Conservation (phyloP, 2,329 filamentous ascomycete species). For the Arthrobotrys pseudoclavata region DNA sequence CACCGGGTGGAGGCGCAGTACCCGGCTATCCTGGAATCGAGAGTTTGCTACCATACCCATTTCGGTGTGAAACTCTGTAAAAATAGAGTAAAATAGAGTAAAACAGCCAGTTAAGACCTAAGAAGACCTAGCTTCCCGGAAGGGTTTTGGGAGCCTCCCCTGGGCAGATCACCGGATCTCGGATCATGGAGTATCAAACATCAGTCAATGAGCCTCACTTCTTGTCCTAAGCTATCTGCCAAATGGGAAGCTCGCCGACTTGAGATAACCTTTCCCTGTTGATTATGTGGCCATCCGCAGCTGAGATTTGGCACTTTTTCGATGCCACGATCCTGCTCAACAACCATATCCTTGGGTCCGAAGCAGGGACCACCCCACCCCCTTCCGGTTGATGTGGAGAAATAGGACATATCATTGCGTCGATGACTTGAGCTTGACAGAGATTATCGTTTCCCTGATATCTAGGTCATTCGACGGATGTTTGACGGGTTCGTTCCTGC, state of each 20-base stretch:
- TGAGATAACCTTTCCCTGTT: background rate
- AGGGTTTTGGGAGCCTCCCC: slow-evolving; percentile 17
- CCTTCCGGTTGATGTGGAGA: background rate
- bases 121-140: slow-evolving; percentile 16
- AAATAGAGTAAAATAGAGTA: slow-evolving; percentile 59
- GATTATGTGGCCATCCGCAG: slow-evolving; percentile 30
- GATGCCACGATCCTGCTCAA: slow-evolving; percentile 12
- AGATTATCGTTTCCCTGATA: slow-evolving; percentile 28
- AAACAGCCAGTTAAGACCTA: slow-evolving; percentile 38
- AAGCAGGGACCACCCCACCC: slow-evolving; percentile 10
- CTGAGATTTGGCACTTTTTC: slow-evolving; percentile 50
- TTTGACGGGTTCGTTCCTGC: slow-evolving; percentile 36
- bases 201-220: slow-evolving; percentile 40
- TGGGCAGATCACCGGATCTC: slow-evolving; percentile 36
- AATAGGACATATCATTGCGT: background rate
- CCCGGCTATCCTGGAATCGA: slow-evolving; percentile 25
- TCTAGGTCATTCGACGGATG: slow-evolving; percentile 8
- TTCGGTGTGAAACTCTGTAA: slow-evolving; percentile 42
- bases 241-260: slow-evolving; percentile 40
- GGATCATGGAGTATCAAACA: background rate
- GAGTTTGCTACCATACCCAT: slow-evolving; percentile 11
- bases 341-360: slow-evolving; percentile 24
- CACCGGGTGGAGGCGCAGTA: slow-evolving; percentile 58
- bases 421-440: slow-evolving; percentile 11
- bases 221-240: background rate